Conservation (phyloP, 805 yeast species). For the Wickerhamomyces alni region DNA sequence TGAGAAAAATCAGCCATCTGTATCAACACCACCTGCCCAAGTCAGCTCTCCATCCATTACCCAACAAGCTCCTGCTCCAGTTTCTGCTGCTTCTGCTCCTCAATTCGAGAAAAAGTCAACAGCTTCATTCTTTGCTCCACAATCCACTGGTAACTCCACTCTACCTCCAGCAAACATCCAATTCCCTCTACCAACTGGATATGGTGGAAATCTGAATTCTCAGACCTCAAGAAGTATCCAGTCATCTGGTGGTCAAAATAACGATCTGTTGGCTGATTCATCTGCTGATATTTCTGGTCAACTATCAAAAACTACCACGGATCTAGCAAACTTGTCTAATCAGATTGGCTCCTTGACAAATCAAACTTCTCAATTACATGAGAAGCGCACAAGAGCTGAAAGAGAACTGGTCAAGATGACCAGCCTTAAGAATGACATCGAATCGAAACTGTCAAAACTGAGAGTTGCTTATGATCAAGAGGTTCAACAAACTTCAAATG, state of each 20-base stretch:
- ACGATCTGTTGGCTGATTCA: conserved; percentile 49
- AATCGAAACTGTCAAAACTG: conserved; percentile 59
- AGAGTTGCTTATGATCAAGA: conserved; percentile 74
- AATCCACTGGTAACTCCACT: conserved; percentile 5
- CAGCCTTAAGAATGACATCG: conserved; percentile 63
- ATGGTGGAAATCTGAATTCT: neutral
- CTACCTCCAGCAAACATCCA: conserved; percentile 3
- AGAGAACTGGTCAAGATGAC: conserved; percentile 68
- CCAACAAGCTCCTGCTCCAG: conserved; percentile 16
- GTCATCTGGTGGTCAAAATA: conserved; percentile 19
- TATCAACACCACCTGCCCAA: conserved; percentile 1
- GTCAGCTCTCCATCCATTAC: neutral
- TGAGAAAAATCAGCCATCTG: conserved; percentile 20
- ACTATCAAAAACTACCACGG: conserved; percentile 74
- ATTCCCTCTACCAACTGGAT: conserved; percentile 3
- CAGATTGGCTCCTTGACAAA: conserved; percentile 74
- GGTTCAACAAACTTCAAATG: conserved; percentile 65
- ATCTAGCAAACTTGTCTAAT: conserved; percentile 78
- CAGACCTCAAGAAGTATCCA: no score
- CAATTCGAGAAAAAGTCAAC: neutral
- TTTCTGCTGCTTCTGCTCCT: conserved; percentile 8
- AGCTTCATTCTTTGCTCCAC: conserved; percentile 3
- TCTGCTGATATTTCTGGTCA: conserved; percentile 51
- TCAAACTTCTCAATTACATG: conserved; percentile 67
- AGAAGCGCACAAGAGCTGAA: conserved; percentile 68